Conservation (phyloP, 345 rosid species). For the Boechera divaricarpa region DNA sequence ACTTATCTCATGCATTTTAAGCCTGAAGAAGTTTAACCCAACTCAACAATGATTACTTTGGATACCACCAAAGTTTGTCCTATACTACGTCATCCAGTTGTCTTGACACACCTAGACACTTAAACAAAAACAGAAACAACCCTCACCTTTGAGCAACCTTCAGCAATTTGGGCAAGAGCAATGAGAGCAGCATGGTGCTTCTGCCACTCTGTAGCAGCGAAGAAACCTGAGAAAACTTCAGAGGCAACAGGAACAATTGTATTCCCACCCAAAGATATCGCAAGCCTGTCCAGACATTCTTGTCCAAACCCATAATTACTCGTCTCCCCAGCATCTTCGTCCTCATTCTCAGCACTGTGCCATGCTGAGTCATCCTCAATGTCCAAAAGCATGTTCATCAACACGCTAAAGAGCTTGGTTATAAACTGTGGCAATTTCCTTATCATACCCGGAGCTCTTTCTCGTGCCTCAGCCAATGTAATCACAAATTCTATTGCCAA, state of each 20-base stretch:
- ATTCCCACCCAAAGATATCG: constrained; percentile 70
- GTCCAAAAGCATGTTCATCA: constrained; percentile 69
- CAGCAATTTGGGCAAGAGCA: constrained; percentile 76
- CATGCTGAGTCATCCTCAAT: constrained; percentile 72
- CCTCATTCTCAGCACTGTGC: constrained; percentile 64
- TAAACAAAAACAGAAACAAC: neutral
- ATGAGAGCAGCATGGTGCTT: constrained; percentile 75
- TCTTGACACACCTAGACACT: neutral
- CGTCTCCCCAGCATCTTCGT: constrained; percentile 69
- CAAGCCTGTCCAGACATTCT: constrained; percentile 72
- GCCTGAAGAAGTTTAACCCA: neutral
- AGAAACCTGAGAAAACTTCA: constrained; percentile 54
- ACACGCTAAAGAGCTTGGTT: constrained; percentile 57
- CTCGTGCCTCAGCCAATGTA: constrained; percentile 71
- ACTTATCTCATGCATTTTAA: neutral
- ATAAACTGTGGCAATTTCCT: constrained; percentile 76
- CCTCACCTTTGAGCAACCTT: constrained; percentile 74
- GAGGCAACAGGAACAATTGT: constrained; percentile 73
- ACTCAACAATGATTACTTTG: neutral
- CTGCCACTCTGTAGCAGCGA: constrained; percentile 71
- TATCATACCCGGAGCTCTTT: constrained; percentile 81
- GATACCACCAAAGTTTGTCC: neutral
- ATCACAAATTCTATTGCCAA: constrained; percentile 69
- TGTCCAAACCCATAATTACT: constrained; percentile 73
- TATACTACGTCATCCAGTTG: neutral